These are phyloP conservation scores for Metschnikowia sp. DNA, from an alignment of 805 yeast species.

Conservation along the genomic window DNA sequence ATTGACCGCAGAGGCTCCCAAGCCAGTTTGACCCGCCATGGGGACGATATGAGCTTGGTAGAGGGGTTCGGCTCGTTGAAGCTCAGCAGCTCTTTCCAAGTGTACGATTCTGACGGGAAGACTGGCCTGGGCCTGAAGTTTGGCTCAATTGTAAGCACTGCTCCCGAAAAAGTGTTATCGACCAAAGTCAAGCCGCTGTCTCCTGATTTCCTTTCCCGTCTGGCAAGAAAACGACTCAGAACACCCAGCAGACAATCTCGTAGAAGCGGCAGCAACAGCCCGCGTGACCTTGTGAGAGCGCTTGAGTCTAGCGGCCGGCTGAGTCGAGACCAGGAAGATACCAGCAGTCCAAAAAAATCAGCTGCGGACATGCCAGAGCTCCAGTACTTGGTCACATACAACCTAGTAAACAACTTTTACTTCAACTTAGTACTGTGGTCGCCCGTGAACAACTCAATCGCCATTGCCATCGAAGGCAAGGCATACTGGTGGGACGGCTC, in stretches of 20 bases:
- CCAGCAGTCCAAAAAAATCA: not conserved
- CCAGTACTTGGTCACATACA: constrained; percentile 23
- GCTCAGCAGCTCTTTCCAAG: not conserved
- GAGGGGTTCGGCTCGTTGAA: not conserved
- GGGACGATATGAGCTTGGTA: not conserved
- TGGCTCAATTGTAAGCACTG: not conserved
- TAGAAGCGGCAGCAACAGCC: constrained; percentile 5
- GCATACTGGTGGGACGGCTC: constrained; percentile 63
- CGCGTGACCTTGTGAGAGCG: constrained; percentile 1
- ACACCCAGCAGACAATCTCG: constrained; percentile 3
- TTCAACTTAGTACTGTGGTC: constrained; percentile 78
- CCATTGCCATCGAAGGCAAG: constrained; percentile 61
- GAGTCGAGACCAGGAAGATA: not conserved
- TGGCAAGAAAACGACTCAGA: not conserved
- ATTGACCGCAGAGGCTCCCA: no score
- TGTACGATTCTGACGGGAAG: not conserved
- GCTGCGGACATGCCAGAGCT: constrained; percentile 12
- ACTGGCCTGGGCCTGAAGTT: not conserved
- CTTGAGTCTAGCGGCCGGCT: constrained; percentile 1
- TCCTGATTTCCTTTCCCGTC: not conserved
- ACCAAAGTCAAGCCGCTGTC: not conserved
- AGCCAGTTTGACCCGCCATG: no score
- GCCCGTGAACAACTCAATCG: constrained; percentile 42
- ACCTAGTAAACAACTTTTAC: constrained; percentile 72
- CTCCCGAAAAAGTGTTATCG: no score